Conservation (phyloP, 75 land plant genomes). For the Picea glauca region DNA sequence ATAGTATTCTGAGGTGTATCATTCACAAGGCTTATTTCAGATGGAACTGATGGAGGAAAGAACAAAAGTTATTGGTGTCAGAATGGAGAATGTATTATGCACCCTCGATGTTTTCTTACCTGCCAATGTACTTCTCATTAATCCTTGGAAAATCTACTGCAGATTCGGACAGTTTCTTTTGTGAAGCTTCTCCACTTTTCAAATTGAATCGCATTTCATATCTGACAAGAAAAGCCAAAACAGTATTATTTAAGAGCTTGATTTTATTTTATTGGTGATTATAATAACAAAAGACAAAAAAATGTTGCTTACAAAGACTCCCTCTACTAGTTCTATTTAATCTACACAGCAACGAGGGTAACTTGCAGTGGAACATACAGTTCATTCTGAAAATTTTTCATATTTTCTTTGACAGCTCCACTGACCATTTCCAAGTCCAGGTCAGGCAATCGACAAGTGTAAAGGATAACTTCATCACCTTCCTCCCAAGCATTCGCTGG, state of each 20-base stretch:
- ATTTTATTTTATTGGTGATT: background rate
- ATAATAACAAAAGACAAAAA: background rate
- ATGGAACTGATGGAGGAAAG: background rate
- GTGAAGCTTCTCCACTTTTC: conserved; percentile 78
- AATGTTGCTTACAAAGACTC: no score
- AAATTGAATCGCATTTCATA: conserved; percentile 94
- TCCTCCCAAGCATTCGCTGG: conserved; percentile 99
- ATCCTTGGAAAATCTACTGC: conserved; percentile 87
- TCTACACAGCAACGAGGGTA: background rate
- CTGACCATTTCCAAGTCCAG: conserved; percentile 62
- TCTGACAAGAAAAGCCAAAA: conserved; percentile 27
- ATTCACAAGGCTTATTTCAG: background rate
- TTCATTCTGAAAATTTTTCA: conserved; percentile 56
- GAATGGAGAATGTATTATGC: background rate
- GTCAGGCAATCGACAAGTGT: conserved; percentile 72
- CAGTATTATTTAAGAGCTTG: background rate
- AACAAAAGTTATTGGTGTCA: background rate
- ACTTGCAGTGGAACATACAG: conserved; percentile 38
- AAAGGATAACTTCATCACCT: conserved; percentile 84
- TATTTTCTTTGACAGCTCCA: conserved; percentile 47
- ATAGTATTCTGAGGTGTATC: background rate
- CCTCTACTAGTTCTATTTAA: background rate
- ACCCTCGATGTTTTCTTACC: conserved; percentile 36
- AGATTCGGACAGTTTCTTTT: conserved; percentile 64
- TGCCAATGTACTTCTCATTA: conserved; percentile 86